A percentile compares a stretch with the other conserved stretches of the same genome.
These are phyloP conservation scores for Botrytis aclada DNA, from an alignment of 2,329 filamentous ascomycete genomes.

Conservation along the genomic window DNA sequence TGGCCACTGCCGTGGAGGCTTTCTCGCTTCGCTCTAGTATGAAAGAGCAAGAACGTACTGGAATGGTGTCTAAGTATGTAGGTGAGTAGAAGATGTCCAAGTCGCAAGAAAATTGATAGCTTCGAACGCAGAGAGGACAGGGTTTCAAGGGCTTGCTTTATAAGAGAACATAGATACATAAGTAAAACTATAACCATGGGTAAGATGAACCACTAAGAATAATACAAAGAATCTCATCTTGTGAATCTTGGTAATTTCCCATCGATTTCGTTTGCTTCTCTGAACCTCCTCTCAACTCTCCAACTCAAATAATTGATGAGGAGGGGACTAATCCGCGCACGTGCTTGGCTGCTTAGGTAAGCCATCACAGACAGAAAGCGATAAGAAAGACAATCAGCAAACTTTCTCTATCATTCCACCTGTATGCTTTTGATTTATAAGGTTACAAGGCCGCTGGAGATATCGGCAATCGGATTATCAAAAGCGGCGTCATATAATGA, in stretches of 20 bases:
- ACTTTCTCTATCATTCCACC: not conserved
- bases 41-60: not conserved
- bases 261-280: not conserved
- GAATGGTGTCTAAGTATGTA: not conserved
- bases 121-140: not conserved
- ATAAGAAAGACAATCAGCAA: not conserved
- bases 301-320: not conserved
- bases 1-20: constrained; percentile 1
- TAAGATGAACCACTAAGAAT: no score
- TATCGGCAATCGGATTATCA: not conserved
- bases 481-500: constrained; percentile 11
- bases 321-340: not conserved
- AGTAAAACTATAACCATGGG: not conserved
- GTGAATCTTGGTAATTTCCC: not conserved
- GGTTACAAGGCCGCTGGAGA: not conserved
- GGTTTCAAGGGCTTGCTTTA: not conserved
- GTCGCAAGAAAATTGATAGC: not conserved
- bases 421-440: not conserved
- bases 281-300: not conserved
- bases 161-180: not conserved
- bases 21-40: not conserved
- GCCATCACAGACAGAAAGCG: not conserved
- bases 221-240: no score
- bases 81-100: not conserved
- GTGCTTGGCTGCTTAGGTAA: not conserved